Percentiles rank a stretch among this genome's conserved stretches.
These are phyloP conservation scores for Pythium utonaiense DNA, from an alignment of 352 stramenopile genomes.

Conservation along the genomic window DNA sequence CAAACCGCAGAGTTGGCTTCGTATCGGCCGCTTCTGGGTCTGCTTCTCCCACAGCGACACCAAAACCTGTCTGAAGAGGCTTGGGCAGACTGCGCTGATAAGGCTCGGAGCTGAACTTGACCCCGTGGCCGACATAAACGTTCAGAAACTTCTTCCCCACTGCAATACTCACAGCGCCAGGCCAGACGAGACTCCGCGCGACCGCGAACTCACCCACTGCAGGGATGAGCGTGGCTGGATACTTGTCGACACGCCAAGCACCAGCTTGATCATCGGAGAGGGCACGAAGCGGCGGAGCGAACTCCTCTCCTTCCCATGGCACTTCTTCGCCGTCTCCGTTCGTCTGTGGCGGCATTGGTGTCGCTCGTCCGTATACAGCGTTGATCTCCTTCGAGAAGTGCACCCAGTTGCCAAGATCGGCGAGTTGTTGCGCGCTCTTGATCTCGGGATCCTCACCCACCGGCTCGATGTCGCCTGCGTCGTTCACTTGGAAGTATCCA, in stretches of 20 bases:
- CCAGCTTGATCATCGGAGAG: conserved; percentile 63
- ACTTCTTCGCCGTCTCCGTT: conserved; percentile 73
- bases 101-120: conserved; percentile 64
- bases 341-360: conserved; percentile 60
- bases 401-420: conserved; percentile 76
- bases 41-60: conserved; percentile 38
- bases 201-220: conserved; percentile 61
- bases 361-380: conserved; percentile 67
- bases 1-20: conserved; percentile 47
- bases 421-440: conserved; percentile 70
- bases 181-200: conserved; percentile 78
- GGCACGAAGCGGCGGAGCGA: conserved; percentile 47
- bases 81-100: conserved; percentile 57
- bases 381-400: conserved; percentile 89
- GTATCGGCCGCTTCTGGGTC: conserved; percentile 25
- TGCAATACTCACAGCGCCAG: conserved; percentile 82
- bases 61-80: conserved; percentile 46
- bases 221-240: conserved; percentile 62
- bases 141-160: conserved; percentile 87
- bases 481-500: conserved; percentile 80
- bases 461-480: conserved; percentile 70
- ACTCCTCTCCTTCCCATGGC: conserved; percentile 61
- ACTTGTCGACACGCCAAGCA: conserved; percentile 72
- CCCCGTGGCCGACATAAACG: conserved; percentile 84
- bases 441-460: conserved; percentile 66